These are phyloP conservation scores for Discostella pseudostelligera DNA, from an alignment of 108 stramenopile genomes.

Conservation along the genomic window DNA sequence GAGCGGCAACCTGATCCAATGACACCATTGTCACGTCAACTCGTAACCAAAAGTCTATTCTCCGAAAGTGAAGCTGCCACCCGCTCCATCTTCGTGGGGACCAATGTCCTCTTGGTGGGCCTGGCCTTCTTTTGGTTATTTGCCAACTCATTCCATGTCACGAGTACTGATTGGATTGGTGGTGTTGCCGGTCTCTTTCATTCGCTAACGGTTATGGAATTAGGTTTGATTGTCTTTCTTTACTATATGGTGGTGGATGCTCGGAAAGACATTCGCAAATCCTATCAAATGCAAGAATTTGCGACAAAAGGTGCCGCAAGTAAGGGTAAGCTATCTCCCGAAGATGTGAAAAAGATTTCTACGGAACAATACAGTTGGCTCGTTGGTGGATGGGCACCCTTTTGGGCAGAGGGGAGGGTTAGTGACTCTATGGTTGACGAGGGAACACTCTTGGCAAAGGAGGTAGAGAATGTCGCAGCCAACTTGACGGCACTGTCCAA, in stretches of 20 bases:
- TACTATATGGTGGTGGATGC: constrained; percentile 79
- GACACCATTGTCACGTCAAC: constrained; percentile 43
- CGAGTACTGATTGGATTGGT: constrained; percentile 77
- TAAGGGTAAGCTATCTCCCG: constrained; percentile 9
- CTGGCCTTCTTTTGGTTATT: constrained; percentile 82
- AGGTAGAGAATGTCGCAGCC: constrained; percentile 45
- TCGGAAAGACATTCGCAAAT: constrained; percentile 33
- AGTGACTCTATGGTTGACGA: constrained; percentile 23
- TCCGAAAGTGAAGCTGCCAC: constrained; percentile 58
- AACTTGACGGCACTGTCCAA: constrained; percentile 17
- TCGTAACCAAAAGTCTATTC: constrained; percentile 59
- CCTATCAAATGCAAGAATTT: constrained; percentile 48
- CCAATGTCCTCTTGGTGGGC: constrained; percentile 63
- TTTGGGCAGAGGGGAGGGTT: constrained; percentile 49
- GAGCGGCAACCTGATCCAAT: neutral
- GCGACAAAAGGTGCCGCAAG: constrained; percentile 28
- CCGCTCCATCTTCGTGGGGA: constrained; percentile 58
- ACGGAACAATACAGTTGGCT: constrained; percentile 48
- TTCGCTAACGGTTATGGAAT: constrained; percentile 78
- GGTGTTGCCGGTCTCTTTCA: constrained; percentile 76
- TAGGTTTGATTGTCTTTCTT: constrained; percentile 66
- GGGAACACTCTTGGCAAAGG: constrained; percentile 40
- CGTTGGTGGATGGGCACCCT: constrained; percentile 60
- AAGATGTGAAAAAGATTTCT: constrained; percentile 22
- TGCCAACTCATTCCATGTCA: constrained; percentile 80